Conservation (phyloP, 805 yeast genomes). For the Myxozyma nipponensis region DNA sequence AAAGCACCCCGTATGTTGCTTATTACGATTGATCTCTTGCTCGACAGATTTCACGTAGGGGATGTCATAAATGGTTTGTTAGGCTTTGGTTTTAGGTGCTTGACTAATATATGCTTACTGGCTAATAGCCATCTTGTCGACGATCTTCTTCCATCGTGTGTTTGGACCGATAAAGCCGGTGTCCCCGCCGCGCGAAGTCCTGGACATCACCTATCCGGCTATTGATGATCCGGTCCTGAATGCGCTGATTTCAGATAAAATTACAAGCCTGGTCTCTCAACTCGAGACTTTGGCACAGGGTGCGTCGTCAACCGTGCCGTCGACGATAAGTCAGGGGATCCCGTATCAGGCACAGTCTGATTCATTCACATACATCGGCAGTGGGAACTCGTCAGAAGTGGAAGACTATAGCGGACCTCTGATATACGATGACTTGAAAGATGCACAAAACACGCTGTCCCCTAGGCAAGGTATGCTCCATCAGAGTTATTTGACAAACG, state of each 20-base stretch:
- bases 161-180: constrained; percentile 60
- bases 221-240: constrained; percentile 50
- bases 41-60: constrained; percentile 17
- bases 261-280: constrained; percentile 33
- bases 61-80: constrained; percentile 21
- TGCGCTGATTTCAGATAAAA: constrained; percentile 39
- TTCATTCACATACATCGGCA: background rate
- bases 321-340: background rate
- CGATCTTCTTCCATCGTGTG: constrained; percentile 64
- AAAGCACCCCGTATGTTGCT: constrained; percentile 14
- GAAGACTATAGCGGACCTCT: background rate
- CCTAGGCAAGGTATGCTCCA: no score
- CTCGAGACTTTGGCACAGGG: constrained; percentile 24
- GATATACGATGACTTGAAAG: background rate
- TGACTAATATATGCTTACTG: background rate
- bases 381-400: background rate
- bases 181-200: constrained; percentile 46
- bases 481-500: no score
- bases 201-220: constrained; percentile 57
- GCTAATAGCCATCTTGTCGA: constrained; percentile 53
- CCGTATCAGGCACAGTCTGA: background rate
- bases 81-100: no score
- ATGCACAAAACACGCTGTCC: no score
- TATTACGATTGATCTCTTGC: constrained; percentile 17
- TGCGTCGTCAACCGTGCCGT: constrained; percentile 2